Evolutionary conservation across 768 basidiomycete genomes (phyloP).

Genomic region (Tricholoma saponaceum): DNA sequence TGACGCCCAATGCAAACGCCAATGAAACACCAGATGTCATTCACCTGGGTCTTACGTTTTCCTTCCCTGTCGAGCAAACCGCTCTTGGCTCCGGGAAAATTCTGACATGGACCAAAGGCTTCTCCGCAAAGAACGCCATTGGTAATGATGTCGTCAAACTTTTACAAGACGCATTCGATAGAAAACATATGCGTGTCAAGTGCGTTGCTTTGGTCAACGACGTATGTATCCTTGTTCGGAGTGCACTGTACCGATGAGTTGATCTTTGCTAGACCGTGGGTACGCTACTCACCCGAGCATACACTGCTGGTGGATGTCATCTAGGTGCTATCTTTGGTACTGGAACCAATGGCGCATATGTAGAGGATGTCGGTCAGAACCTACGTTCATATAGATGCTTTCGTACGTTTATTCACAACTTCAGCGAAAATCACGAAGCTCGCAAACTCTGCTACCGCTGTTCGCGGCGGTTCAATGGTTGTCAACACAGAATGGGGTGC

Average conservation of each 20-base stretch:
- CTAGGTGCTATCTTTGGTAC: constrained; percentile 95
- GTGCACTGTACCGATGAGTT: background rate
- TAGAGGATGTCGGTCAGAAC: constrained; percentile 67
- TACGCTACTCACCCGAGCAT: constrained; percentile 87
- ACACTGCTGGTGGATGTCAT: constrained; percentile 87
- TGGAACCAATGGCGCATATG: constrained; percentile 97
- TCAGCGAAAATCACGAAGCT: constrained; percentile 79
- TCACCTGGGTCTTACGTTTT: constrained; percentile 89
- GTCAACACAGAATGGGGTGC: constrained; percentile 99
- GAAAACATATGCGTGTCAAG: constrained; percentile 88
- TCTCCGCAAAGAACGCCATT: constrained; percentile 85
- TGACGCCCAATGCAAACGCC: constrained; percentile 14
- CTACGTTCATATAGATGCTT: background rate
- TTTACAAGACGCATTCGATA: constrained; percentile 87
- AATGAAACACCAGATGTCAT: constrained; percentile 30
- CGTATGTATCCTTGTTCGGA: constrained; percentile 40
- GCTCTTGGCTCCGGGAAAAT: constrained; percentile 88
- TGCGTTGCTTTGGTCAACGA: constrained; percentile 94
- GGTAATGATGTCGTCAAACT: constrained; percentile 88
- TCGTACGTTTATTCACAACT: background rate
- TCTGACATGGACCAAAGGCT: constrained; percentile 95
- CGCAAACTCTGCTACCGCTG: constrained; percentile 53
- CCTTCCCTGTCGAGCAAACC: constrained; percentile 96
- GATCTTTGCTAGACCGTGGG: constrained; percentile 75
- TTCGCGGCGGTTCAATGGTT: constrained; percentile 78